Base-by-base conservation (phyloP, 2,329 filamentous ascomycete species). In the Epichloe amarillans region DNA sequence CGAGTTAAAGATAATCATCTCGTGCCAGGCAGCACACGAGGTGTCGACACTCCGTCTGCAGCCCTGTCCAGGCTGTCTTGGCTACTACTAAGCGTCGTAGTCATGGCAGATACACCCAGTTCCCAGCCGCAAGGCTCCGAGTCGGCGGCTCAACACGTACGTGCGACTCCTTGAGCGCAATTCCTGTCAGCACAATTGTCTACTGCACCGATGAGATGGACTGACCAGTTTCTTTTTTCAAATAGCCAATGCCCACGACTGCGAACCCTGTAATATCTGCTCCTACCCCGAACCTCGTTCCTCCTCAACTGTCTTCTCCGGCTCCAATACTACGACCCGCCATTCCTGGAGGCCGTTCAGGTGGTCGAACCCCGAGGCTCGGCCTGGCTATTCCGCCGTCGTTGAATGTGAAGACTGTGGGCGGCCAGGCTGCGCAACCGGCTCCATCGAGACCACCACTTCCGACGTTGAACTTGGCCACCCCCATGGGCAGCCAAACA, bases 361-460 rank as follows among this genome's bases (percentile, higher is more conserved):
- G 74, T 58, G 82, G 80, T 53, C 77, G 85, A 56, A 75, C 84
- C 49, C 88, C 88, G 30, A 82, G 86, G 60, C 77, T 97, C 52
- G 91, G 89, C 43, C 79, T 97, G 51, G 87, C 90, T 44, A 97
- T 97, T 52, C 91, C 91, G 38, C 83, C 86, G 1, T 95, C 88
- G 37, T 87, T 88, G 46, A 91, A 82, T 69, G 84, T 76, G 55
- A 88, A 90, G 66, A 82, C 90, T 2, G 80, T 93, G 48, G 79
- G 77, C 57, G 75, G 73, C 58, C 74, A 61, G 69, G 46, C 58
- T 12, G 49, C 55, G 17, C 66, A 54, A 56, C 61, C 62, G 59
- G 64, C 60, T 59, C 62, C 60, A 4, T 60, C 65, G 26, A 63
- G 68, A 50, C 67, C 87, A 23, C 72, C 81, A 23, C 80, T 86